Evolutionary conservation across 192 early-diverging fungal species (phyloP), one percentile per base, ranked within the genome.

Genomic region (Coemansia sp.): DNA sequence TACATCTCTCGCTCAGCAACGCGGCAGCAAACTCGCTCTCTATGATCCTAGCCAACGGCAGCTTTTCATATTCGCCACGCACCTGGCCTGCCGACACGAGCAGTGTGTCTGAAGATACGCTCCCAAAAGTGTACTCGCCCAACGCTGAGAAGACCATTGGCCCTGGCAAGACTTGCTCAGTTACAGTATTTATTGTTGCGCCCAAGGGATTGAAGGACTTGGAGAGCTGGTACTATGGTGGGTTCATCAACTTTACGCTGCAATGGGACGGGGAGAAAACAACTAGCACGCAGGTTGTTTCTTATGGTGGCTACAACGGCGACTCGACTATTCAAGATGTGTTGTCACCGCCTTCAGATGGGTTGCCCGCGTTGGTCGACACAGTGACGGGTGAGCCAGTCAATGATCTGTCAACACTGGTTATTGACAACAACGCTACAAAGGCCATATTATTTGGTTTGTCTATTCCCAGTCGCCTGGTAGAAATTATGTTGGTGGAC

Each of bases 151-250:
- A 45, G 39, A 14, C 51, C 11, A 39, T 84, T 41, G 54, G 56
- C 5, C 63, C 82, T 3, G 82, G 82, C 13, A 22, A 75, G 47
- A 51, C 70, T 0, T 22, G 23, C 20, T 35, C 55, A 4, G 2
- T 77, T 16, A 61, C 45, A 0, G 71, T 77, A 13, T 35, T 54
- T 20, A 67, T 84, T 23, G 54, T 67, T 12, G 66, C 67, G 8
- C 82, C 82, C 2, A 26, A 32, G 8, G 74, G 64, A 5, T 60
- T 84, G 13, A 51, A 54, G 19, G 69, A 81, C 19, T 62, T 54
- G 1, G 77, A 75, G 12, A 50, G 52, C 14, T 81, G 78, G 78
- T 77, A 75, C 61, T 84, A 81, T 37, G 71, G 82, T 27, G 82
- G 82, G 1, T 72, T 71, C 12, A 20, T 81, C 43, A 55, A 71